phyloP scores from a whole-genome alignment of 2,329 filamentous ascomycete genomes.

The Exserohilum turcica region DNA sequence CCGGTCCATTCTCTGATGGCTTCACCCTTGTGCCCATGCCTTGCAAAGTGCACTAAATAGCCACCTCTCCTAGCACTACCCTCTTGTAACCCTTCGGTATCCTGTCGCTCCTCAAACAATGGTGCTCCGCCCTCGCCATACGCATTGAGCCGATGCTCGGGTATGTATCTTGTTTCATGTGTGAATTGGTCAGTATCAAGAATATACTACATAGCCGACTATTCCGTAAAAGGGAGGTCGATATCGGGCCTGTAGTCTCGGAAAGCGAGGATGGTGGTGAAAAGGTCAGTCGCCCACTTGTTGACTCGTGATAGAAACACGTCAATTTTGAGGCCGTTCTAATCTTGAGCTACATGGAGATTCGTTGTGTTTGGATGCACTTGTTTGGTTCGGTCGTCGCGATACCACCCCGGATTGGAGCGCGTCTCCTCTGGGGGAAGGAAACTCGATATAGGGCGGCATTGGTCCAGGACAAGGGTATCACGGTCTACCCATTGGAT shows the following conservation, averaged over 20 bases:
- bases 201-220: constrained; percentile 50
- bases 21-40: constrained; percentile 40
- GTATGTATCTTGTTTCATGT: constrained; percentile 42
- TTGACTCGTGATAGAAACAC: constrained; percentile 51
- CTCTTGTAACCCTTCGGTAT: constrained; percentile 44
- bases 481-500: constrained; percentile 54
- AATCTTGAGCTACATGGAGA: constrained; percentile 48
- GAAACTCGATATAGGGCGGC: constrained; percentile 49
- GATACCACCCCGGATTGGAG: constrained; percentile 22
- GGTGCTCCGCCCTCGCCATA: constrained; percentile 43
- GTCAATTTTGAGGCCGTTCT: constrained; percentile 52
- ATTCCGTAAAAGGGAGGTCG: constrained; percentile 47
- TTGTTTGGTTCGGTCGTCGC: background rate
- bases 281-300: constrained; percentile 48
- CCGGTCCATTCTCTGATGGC: constrained; percentile 45
- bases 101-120: constrained; percentile 23
- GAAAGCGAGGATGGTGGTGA: constrained; percentile 48
- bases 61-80: constrained; percentile 49
- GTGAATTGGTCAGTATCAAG: constrained; percentile 43
- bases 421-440: constrained; percentile 37
- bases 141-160: constrained; percentile 54
- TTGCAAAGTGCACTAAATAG: constrained; percentile 53
- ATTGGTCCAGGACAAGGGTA: constrained; percentile 52
- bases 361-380: constrained; percentile 27
- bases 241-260: constrained; percentile 47